Conservation (phyloP, 163 green algal species). For the Prototheca cutis region DNA sequence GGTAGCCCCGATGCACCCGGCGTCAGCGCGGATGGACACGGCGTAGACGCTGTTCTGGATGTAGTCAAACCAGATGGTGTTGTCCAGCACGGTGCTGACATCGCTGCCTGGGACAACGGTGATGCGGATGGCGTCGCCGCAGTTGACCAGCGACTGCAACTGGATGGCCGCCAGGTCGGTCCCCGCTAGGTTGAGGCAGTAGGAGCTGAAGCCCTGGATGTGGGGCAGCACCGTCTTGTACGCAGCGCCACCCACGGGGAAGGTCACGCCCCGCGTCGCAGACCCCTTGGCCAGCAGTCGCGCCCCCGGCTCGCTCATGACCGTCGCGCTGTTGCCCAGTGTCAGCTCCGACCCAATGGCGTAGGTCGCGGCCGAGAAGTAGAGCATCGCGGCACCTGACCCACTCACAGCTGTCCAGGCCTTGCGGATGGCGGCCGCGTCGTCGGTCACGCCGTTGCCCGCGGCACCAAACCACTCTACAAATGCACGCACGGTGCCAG, state of each 20-base stretch:
- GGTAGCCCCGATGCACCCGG: neutral
- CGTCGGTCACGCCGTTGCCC: constrained; percentile 10
- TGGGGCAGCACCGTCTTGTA: constrained; percentile 22
- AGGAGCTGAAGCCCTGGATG: constrained; percentile 9
- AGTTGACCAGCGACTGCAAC: constrained; percentile 18
- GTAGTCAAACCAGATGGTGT: constrained; percentile 24
- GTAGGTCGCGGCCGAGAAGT: constrained; percentile 13
- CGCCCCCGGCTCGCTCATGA: constrained; percentile 18
- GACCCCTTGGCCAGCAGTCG: constrained; percentile 7
- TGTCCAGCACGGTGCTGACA: constrained; percentile 15
- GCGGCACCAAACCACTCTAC: constrained; percentile 16
- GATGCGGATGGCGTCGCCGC: constrained; percentile 19
- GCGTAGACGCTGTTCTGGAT: constrained; percentile 11
- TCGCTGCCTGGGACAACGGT: neutral
- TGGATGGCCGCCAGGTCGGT: constrained; percentile 17
- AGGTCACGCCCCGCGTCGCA: constrained; percentile 10
- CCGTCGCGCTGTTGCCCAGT: constrained; percentile 8
- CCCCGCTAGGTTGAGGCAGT: constrained; percentile 13
- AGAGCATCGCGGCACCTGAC: constrained; percentile 15
- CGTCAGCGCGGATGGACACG: neutral
- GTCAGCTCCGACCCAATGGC: constrained; percentile 8
- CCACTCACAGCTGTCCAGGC: neutral
- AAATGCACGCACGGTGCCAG: constrained; percentile 7
- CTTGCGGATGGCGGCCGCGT: constrained; percentile 4
- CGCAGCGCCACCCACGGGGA: constrained; percentile 1